Conservation (phyloP, 495 filamentous ascomycete genomes). For the Xylaria nigripes region DNA sequence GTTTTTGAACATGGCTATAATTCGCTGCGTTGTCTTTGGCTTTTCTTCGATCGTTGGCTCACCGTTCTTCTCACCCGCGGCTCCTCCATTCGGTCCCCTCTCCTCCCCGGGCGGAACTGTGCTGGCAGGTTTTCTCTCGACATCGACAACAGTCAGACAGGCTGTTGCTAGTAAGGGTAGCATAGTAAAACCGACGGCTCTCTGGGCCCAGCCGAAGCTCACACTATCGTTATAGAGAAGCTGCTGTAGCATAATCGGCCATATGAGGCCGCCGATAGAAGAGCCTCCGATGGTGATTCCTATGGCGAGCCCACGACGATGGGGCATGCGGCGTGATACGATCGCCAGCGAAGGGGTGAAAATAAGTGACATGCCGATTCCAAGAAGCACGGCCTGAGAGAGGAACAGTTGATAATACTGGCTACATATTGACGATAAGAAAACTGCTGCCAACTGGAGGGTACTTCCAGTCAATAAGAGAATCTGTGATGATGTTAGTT, state of each 20-base stretch:
- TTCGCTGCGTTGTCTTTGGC: background rate
- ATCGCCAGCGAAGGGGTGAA: conserved; percentile 38
- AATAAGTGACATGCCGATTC: conserved; percentile 38
- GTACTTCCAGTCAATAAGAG: conserved; percentile 14
- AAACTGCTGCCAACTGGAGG: conserved; percentile 20
- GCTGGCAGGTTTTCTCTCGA: conserved; percentile 3
- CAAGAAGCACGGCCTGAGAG: conserved; percentile 46
- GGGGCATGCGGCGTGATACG: conserved; percentile 39
- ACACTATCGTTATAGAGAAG: conserved; percentile 28
- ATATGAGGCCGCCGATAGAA: conserved; percentile 45
- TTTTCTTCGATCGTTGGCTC: background rate
- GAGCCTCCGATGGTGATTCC: conserved; percentile 48
- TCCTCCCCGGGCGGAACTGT: conserved; percentile 20
- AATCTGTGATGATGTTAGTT: conserved; percentile 1
- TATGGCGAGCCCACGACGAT: conserved; percentile 39
- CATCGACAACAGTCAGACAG: conserved; percentile 30
- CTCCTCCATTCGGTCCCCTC: background rate
- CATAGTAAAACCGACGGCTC: conserved; percentile 47
- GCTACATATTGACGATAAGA: conserved; percentile 47
- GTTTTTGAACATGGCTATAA: conserved; percentile 14
- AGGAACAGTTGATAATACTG: conserved; percentile 52
- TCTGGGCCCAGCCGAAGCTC: conserved; percentile 48
- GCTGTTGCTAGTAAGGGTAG: conserved; percentile 34
- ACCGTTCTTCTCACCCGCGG: background rate
- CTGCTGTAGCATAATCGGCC: conserved; percentile 31